phyloP scores from a whole-genome alignment of 2,329 filamentous ascomycete species.

The Pezicula radicicola region DNA sequence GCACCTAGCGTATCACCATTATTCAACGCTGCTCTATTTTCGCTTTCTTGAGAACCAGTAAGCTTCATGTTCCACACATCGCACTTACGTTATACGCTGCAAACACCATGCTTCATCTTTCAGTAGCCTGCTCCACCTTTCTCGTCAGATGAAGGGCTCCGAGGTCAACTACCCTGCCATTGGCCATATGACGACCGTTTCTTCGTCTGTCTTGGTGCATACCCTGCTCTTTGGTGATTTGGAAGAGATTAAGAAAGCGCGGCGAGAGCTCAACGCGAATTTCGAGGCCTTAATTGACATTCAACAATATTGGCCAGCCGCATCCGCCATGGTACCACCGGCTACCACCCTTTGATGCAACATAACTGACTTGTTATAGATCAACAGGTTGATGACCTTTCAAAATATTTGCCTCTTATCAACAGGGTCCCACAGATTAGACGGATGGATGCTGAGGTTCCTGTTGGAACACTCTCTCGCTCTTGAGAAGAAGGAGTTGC shows the following conservation, averaged over 20 bases:
- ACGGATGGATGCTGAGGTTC: no score
- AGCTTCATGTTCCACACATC: no score
- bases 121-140: constrained; percentile 22
- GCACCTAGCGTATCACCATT: constrained; percentile 36
- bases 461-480: no score
- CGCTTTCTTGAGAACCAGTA: no score
- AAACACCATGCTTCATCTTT: constrained; percentile 27
- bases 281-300: constrained; percentile 14
- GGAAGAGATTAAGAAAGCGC: constrained; percentile 1
- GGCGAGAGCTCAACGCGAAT: constrained; percentile 8
- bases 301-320: constrained; percentile 10
- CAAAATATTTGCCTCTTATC: no score
- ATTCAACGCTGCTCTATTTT: no score
- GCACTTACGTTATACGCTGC: constrained; percentile 20
- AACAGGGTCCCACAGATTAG: no score
- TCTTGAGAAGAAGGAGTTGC: no score
- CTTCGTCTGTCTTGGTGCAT: constrained; percentile 32
- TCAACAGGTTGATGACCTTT: no score
- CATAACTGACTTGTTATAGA: no score
- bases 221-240: constrained; percentile 28
- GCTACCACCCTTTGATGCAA: no score
- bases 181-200: constrained; percentile 32
- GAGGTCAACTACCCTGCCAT: constrained; percentile 30
- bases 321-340: constrained; percentile 11
- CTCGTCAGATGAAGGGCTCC: constrained; percentile 20